Evolutionary conservation across 2,329 filamentous ascomycete species (phyloP).

Genomic region (Didymella lethalis): DNA sequence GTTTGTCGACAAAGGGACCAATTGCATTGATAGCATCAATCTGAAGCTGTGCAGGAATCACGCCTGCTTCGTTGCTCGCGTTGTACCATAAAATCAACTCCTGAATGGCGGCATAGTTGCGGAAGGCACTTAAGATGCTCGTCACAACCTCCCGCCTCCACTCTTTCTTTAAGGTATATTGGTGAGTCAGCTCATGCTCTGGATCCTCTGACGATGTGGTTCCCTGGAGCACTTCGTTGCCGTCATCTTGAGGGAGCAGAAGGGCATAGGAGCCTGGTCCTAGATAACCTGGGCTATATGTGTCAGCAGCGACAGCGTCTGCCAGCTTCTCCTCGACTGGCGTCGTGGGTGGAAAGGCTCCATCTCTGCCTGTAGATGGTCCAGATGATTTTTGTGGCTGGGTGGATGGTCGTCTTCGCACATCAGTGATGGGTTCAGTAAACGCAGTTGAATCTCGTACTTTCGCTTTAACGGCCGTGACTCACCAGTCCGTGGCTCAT

Average conservation of each 20-base stretch:
- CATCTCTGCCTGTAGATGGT: constrained; percentile 15
- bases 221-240: constrained; percentile 21
- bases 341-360: constrained; percentile 19
- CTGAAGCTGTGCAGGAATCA: constrained; percentile 49
- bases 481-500: constrained; percentile 20
- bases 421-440: constrained; percentile 2
- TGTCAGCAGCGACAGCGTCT: constrained; percentile 46
- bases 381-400: constrained; percentile 10
- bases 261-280: constrained; percentile 46
- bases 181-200: constrained; percentile 40
- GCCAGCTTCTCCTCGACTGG: constrained; percentile 34
- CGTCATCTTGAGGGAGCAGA: constrained; percentile 41
- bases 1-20: constrained; percentile 42
- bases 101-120: constrained; percentile 37
- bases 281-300: constrained; percentile 44
- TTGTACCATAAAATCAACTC: constrained; percentile 38
- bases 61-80: constrained; percentile 42
- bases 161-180: constrained; percentile 41
- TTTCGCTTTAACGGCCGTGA: constrained; percentile 38
- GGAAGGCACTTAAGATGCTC: constrained; percentile 38
- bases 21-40: constrained; percentile 45
- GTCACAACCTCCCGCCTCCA: constrained; percentile 43
- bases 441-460: constrained; percentile 23
- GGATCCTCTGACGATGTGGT: constrained; percentile 39
- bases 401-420: constrained; percentile 29